A percentile compares a stretch with the other conserved stretches of the same genome.
phyloP scores from a whole-genome alignment of 169 alveolate genomes.

The Eimeria praecox region DNA sequence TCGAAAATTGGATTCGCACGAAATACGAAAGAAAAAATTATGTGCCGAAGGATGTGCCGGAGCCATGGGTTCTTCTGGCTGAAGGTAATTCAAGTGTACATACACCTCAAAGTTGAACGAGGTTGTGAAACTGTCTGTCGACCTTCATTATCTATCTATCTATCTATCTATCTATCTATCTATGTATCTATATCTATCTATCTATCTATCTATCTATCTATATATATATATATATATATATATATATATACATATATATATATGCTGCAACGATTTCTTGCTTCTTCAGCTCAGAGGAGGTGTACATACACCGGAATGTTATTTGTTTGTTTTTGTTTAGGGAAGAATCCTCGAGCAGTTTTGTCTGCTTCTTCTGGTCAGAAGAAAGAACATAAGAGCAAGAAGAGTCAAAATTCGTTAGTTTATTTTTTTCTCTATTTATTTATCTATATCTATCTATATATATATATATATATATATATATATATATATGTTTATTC shows the following conservation, averaged over 20 bases:
- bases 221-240: too few relatives aligned
- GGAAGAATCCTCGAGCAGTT: slow-evolving; percentile 1
- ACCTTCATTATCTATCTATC: too few relatives aligned
- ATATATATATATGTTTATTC: too few relatives aligned
- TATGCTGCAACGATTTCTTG: neutral
- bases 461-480: too few relatives aligned
- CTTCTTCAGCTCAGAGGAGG: neutral
- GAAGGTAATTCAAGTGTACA: neutral
- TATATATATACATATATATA: neutral
- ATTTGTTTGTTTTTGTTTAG: too few relatives aligned
- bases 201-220: too few relatives aligned
- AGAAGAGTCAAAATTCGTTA: neutral
- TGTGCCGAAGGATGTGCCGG: slow-evolving; percentile 61
- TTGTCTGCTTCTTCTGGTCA: neutral
- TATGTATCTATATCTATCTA: too few relatives aligned
- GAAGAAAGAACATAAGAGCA: slow-evolving; percentile 1
- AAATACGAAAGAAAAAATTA: slow-evolving; percentile 69
- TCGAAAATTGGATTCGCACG: slow-evolving; percentile 78
- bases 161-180: too few relatives aligned
- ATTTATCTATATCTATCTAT: too few relatives aligned
- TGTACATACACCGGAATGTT: neutral
- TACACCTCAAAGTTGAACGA: too few relatives aligned
- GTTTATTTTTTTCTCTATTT: too few relatives aligned
- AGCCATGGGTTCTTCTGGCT: slow-evolving; percentile 66
- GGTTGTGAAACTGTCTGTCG: too few relatives aligned